Conservation (phyloP, 352 stramenopile genomes). For the Pythium rishiriense region DNA sequence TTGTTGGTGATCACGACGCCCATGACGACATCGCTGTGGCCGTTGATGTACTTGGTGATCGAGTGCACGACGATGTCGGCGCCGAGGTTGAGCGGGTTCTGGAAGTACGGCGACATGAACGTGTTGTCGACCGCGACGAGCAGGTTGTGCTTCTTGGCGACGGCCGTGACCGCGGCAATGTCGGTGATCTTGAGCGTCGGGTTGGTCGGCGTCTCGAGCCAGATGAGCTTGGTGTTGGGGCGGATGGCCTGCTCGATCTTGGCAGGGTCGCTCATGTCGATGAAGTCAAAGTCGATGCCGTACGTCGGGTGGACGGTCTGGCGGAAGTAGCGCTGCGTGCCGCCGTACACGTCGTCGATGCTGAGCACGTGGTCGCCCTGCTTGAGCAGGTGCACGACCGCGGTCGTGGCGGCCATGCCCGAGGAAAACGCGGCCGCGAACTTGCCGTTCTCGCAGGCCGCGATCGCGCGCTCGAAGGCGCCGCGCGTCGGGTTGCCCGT, state of each 20-base stretch:
- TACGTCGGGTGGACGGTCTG: slow-evolving; percentile 90
- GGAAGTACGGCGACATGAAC: slow-evolving; percentile 93
- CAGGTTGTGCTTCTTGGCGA: slow-evolving; percentile 88
- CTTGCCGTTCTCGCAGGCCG: slow-evolving; percentile 91
- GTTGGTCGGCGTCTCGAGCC: slow-evolving; percentile 93
- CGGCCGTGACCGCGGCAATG: slow-evolving; percentile 87
- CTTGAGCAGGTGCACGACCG: slow-evolving; percentile 87
- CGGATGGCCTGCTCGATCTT: slow-evolving; percentile 81
- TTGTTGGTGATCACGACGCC: slow-evolving; percentile 92
- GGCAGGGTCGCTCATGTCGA: slow-evolving; percentile 89
- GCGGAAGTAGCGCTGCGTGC: slow-evolving; percentile 94
- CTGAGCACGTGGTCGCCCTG: slow-evolving; percentile 94
- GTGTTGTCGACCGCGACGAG: slow-evolving; percentile 94
- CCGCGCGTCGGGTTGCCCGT: slow-evolving; percentile 96
- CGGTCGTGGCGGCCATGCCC: slow-evolving; percentile 90
- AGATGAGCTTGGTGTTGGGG: slow-evolving; percentile 94
- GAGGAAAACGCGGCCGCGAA: slow-evolving; percentile 88
- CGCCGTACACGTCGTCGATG: slow-evolving; percentile 95
- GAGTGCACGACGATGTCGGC: slow-evolving; percentile 93
- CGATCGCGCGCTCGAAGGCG: slow-evolving; percentile 92
- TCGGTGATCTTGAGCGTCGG: slow-evolving; percentile 95
- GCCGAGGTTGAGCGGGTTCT: slow-evolving; percentile 90
- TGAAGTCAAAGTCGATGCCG: slow-evolving; percentile 93
- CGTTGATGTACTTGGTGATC: slow-evolving; percentile 97
- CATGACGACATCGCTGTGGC: slow-evolving; percentile 93